Conservation (phyloP, 2,329 filamentous ascomycete genomes). For the Dactylellina haptotyla region DNA sequence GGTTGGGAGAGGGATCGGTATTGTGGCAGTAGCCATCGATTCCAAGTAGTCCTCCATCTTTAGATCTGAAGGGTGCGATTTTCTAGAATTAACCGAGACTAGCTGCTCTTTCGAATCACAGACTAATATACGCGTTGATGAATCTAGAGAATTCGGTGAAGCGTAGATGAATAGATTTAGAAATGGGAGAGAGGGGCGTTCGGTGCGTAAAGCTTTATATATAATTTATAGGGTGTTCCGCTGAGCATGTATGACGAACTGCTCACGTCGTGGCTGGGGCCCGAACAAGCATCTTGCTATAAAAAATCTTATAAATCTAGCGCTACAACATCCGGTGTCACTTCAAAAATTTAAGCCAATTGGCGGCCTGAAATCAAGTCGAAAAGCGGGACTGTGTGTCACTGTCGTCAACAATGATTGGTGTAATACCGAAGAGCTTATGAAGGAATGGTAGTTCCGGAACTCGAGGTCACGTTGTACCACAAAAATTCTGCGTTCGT, state of each 20-base stretch:
- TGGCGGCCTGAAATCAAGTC: not conserved
- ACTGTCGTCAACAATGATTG: slow-evolving; percentile 12
- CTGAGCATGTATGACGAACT: slow-evolving; percentile 17
- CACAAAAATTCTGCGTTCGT: not conserved
- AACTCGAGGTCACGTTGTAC: not conserved
- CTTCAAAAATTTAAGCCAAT: slow-evolving; percentile 3
- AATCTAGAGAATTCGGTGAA: not conserved
- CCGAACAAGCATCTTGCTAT: slow-evolving; percentile 1
- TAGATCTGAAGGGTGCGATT: too few species aligned
- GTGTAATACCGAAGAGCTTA: slow-evolving; percentile 7
- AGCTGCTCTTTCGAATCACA: not conserved
- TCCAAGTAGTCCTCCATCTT: slow-evolving; percentile 31
- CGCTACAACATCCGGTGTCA: slow-evolving; percentile 16
- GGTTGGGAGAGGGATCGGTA: slow-evolving; percentile 41
- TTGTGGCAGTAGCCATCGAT: slow-evolving; percentile 7
- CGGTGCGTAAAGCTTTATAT: not conserved
- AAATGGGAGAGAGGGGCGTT: too few species aligned
- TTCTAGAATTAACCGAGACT: too few species aligned
- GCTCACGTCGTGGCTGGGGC: not conserved
- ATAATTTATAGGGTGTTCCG: not conserved
- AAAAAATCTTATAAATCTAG: not conserved
- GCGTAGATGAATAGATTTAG: too few species aligned
- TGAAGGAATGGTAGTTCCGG: not conserved
- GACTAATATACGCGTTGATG: not conserved
- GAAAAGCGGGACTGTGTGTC: not conserved